Conservation (phyloP, 129 eudicot genomes). For the Helianthus annuus region HanXRQr2.0-SUNRISE NC_035447.2:35402217-35402716, state of each 20-base stretch:
- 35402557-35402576: conserved; percentile 88
- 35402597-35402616: conserved; percentile 95
- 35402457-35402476: not conserved
- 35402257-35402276: no score
- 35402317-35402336: no score
- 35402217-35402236: no score
- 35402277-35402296: no score
- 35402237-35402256: no score
- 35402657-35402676: conserved; percentile 84
- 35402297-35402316: no score
- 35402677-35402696: not conserved
- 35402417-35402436: no score
- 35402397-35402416: no score
- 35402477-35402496: not conserved
- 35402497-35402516: not conserved
- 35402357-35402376: no score
- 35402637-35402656: conserved; percentile 77
- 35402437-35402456: not conserved
- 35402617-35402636: conserved; percentile 94
- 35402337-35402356: no score
- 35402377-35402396: no score
- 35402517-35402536: conserved; percentile 60
- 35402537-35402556: conserved; percentile 89
- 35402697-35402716: not conserved
- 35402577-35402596: conserved; percentile 95